These are phyloP conservation scores for Nitzschia inconspicua DNA, from an alignment of 108 stramenopile genomes.

Conservation along the genomic window DNA sequence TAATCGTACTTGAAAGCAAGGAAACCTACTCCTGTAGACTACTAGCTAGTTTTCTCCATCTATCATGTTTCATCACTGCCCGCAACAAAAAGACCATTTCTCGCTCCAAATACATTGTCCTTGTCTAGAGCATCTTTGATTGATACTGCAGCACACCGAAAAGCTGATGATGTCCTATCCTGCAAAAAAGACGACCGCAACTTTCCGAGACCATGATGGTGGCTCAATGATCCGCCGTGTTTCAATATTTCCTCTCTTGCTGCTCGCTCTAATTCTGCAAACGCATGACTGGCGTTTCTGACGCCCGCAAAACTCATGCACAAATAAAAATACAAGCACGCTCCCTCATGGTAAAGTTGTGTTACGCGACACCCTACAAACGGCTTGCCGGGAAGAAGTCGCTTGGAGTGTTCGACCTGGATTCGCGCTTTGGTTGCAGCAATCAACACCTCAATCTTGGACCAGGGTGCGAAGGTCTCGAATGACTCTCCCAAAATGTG, in stretches of 20 bases:
- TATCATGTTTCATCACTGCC: too few species aligned
- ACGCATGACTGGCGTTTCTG: slow-evolving; percentile 52
- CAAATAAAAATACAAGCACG: slow-evolving; percentile 94
- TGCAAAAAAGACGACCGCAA: slow-evolving; percentile 57
- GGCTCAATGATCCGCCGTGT: slow-evolving; percentile 87
- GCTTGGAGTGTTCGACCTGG: slow-evolving; percentile 48
- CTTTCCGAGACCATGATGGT: slow-evolving; percentile 96
- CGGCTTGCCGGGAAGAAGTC: slow-evolving; percentile 73
- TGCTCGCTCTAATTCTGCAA: slow-evolving; percentile 72
- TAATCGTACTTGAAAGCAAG: too few species aligned
- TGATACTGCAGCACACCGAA: slow-evolving; percentile 25
- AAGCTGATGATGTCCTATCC: slow-evolving; percentile 44
- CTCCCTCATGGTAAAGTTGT: slow-evolving; percentile 94
- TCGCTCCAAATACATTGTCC: slow-evolving; percentile 73
- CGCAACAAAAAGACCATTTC: slow-evolving; percentile 73
- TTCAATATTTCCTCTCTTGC: slow-evolving; percentile 84
- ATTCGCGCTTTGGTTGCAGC: slow-evolving; percentile 68
- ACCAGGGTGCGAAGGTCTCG: slow-evolving; percentile 93
- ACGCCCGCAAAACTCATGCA: slow-evolving; percentile 75
- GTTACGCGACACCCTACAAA: slow-evolving; percentile 88
- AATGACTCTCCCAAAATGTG: slow-evolving; percentile 88
- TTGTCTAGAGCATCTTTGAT: slow-evolving; percentile 71
- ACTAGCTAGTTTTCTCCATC: too few species aligned
- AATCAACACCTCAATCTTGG: slow-evolving; percentile 58
- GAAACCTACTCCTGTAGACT: too few species aligned